Percentiles rank a stretch among this genome's conserved stretches.
These are phyloP conservation scores for Isoetes taiwanensis DNA, from an alignment of 75 land plant species.

Conservation along the genomic window DNA sequence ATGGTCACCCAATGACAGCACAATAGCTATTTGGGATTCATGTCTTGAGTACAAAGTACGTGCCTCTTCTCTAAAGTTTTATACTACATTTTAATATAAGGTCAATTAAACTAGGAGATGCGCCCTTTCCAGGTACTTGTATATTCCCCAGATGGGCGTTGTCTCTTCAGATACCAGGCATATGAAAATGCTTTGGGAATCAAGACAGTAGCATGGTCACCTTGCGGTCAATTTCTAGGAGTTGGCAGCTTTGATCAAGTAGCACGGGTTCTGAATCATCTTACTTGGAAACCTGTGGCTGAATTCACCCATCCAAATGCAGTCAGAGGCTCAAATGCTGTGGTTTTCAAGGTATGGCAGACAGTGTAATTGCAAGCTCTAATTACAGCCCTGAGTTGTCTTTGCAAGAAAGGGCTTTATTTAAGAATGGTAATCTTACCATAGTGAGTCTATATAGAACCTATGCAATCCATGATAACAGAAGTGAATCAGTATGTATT, in stretches of 20 bases:
- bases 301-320: conserved; percentile 59
- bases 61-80: neutral
- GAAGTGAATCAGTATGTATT: too few relatives aligned
- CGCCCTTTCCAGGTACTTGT: conserved; percentile 54
- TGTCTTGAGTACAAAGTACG: conserved; percentile 79
- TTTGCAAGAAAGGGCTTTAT: neutral
- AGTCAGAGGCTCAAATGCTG: conserved; percentile 52
- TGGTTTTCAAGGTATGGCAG: conserved; percentile 63
- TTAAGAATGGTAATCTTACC: neutral
- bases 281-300: conserved; percentile 92
- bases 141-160: conserved; percentile 96
- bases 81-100: neutral
- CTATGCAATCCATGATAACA: too few relatives aligned
- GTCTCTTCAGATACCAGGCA: conserved; percentile 84
- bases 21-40: conserved; percentile 86
- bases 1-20: conserved; percentile 94
- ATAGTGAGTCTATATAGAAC: too few relatives aligned
- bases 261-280: conserved; percentile 65
- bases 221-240: conserved; percentile 86
- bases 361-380: neutral
- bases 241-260: conserved; percentile 92
- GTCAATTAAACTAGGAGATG: neutral
- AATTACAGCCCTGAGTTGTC: neutral
- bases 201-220: conserved; percentile 90
- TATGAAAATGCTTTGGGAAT: conserved; percentile 91